These are phyloP conservation scores for Fagus sylvatica DNA, from an alignment of 306 rosid genomes.

Conservation along the genomic window DNA sequence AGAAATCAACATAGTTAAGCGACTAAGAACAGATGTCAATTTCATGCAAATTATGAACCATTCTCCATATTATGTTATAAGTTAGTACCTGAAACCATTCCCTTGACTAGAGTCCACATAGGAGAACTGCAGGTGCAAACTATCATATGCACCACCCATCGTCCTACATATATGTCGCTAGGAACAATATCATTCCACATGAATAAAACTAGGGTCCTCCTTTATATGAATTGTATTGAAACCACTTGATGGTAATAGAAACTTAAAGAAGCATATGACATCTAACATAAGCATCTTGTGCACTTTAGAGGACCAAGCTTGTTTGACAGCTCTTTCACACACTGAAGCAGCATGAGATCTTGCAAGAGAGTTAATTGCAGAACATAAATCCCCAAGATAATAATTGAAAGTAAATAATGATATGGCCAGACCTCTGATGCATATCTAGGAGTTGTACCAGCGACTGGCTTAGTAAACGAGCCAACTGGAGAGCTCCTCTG, in stretches of 20 bases:
- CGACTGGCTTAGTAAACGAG: slow-evolving; percentile 80
- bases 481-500: slow-evolving; percentile 92
- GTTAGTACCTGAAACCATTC: neutral
- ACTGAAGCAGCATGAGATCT: neutral
- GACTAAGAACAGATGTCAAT: neutral
- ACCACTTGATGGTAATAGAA: neutral
- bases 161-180: neutral
- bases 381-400: slow-evolving; percentile 1
- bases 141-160: neutral
- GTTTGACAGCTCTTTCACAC: neutral
- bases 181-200: neutral
- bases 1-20: neutral
- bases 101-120: neutral
- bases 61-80: neutral
- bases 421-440: slow-evolving; percentile 81
- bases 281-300: neutral
- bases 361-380: slow-evolving; percentile 8
- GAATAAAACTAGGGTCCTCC: neutral
- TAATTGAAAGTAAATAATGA: slow-evolving; percentile 6
- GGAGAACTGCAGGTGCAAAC: neutral
- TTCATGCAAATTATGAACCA: neutral
- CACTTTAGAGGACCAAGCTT: neutral
- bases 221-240: neutral
- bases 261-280: neutral
- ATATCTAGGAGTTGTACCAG: slow-evolving; percentile 85